A percentile compares a stretch with the other conserved stretches of the same genome.
Conservation (phyloP, 805 yeast species). For the Cyberlindnera xishuangbannaensis region DNA sequence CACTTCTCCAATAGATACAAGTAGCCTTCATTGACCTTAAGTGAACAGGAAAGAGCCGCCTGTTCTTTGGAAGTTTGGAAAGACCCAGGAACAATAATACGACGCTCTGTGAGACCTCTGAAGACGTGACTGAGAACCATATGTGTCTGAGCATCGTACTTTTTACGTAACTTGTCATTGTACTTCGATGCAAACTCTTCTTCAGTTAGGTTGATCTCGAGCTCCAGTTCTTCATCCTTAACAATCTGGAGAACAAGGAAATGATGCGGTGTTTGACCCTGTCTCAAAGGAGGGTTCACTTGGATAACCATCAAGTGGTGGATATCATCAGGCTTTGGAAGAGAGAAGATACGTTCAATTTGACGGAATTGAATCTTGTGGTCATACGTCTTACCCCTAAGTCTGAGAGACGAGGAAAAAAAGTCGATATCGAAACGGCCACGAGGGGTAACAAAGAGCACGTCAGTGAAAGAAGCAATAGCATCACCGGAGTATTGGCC, state of each 20-base stretch:
- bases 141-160: constrained; percentile 80
- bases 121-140: constrained; percentile 83
- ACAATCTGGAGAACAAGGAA: constrained; percentile 86
- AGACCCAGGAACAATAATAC: constrained; percentile 79
- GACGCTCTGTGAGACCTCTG: constrained; percentile 83
- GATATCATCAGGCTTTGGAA: constrained; percentile 91
- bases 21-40: constrained; percentile 93
- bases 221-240: constrained; percentile 85
- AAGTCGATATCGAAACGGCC: constrained; percentile 97
- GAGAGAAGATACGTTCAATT: constrained; percentile 81
- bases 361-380: constrained; percentile 89
- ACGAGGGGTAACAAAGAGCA: constrained; percentile 92
- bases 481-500: constrained; percentile 95
- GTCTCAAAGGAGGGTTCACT: constrained; percentile 95
- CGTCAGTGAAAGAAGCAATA: constrained; percentile 86
- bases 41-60: constrained; percentile 86
- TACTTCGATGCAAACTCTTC: constrained; percentile 73
- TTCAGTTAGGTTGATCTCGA: constrained; percentile 80
- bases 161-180: constrained; percentile 64
- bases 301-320: constrained; percentile 86
- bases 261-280: constrained; percentile 96
- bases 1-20: constrained; percentile 90
- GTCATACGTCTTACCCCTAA: constrained; percentile 96
- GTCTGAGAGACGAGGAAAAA: constrained; percentile 78
- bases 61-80: constrained; percentile 71